Percentiles rank a stretch among this genome's conserved stretches.
phyloP scores from a whole-genome alignment of 225 moss, liverwort and hornwort genomes.

The Physcomitrium patens region DNA sequence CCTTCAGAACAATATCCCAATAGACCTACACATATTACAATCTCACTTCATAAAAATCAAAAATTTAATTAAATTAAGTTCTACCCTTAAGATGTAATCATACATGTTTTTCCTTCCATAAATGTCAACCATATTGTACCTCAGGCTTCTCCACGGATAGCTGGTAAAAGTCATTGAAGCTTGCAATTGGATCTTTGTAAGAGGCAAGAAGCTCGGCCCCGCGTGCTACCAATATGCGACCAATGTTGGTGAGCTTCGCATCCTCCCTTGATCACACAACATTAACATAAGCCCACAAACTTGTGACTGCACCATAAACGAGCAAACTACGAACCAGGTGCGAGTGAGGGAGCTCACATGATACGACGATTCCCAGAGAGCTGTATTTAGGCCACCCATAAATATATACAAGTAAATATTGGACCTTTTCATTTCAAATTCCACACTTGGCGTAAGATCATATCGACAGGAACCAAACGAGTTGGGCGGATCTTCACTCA shows the following conservation, averaged over 20 bases:
- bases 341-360: background rate
- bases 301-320: background rate
- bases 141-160: conserved; percentile 78
- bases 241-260: conserved; percentile 65
- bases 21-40: conserved; percentile 58
- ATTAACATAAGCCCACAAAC: conserved; percentile 7
- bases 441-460: background rate
- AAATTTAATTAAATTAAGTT: background rate
- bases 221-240: conserved; percentile 60
- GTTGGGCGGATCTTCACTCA: background rate
- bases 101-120: background rate
- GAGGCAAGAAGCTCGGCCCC: conserved; percentile 60
- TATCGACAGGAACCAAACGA: conserved; percentile 5
- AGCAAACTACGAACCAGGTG: background rate
- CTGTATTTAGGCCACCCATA: too few species aligned
- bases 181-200: conserved; percentile 76
- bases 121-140: conserved; percentile 29
- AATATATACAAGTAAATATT: background rate
- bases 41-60: background rate
- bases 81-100: background rate
- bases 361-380: background rate
- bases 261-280: conserved; percentile 49
- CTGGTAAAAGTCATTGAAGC: conserved; percentile 70
- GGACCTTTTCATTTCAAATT: background rate
- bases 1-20: conserved; percentile 61